Evolutionary conservation across 2,329 filamentous ascomycete genomes (phyloP).

Genomic region (Trichoderma arundinaceum): DNA sequence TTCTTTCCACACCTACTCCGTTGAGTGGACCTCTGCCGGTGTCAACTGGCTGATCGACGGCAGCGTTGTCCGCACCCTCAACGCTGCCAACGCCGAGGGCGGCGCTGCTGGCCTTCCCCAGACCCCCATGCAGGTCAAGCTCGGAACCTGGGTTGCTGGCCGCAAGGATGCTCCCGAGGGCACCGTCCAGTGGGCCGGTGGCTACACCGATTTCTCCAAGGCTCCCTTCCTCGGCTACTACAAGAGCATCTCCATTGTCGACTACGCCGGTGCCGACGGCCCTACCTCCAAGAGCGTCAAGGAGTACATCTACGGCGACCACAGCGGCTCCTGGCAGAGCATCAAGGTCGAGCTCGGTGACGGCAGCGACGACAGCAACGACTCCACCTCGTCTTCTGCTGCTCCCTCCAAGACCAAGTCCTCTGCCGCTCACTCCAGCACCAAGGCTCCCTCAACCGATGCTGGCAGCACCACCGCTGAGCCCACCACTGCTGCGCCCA

Average conservation of each 20-base stretch:
- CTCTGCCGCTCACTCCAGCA: slow-evolving; percentile 21
- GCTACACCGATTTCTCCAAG: slow-evolving; percentile 60
- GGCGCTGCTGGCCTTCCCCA: slow-evolving; percentile 66
- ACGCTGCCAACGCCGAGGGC: slow-evolving; percentile 61
- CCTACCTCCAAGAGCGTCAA: slow-evolving; percentile 49
- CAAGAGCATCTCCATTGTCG: slow-evolving; percentile 59
- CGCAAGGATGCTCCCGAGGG: slow-evolving; percentile 65
- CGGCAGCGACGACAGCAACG: slow-evolving; percentile 36
- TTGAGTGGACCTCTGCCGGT: slow-evolving; percentile 70
- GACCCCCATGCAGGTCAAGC: slow-evolving; percentile 73
- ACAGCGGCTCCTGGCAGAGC: slow-evolving; percentile 55
- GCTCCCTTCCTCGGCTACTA: slow-evolving; percentile 63
- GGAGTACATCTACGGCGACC: slow-evolving; percentile 59
- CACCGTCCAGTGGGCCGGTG: slow-evolving; percentile 74
- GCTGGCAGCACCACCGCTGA: slow-evolving; percentile 13
- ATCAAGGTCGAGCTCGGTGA: slow-evolving; percentile 56
- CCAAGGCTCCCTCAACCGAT: not conserved
- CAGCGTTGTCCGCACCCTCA: slow-evolving; percentile 64
- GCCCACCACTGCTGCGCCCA: slow-evolving; percentile 25
- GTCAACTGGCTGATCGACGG: slow-evolving; percentile 71
- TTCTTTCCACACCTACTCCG: slow-evolving; percentile 67
- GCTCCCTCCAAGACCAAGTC: slow-evolving; percentile 28
- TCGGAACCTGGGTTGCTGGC: slow-evolving; percentile 71
- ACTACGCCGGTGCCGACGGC: slow-evolving; percentile 58
- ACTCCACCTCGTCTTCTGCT: slow-evolving; percentile 21